Evolutionary conservation across 2,329 filamentous ascomycete species (phyloP), one percentile per base, ranked within the genome.

Genomic region (Xylariaceae sp.): DNA sequence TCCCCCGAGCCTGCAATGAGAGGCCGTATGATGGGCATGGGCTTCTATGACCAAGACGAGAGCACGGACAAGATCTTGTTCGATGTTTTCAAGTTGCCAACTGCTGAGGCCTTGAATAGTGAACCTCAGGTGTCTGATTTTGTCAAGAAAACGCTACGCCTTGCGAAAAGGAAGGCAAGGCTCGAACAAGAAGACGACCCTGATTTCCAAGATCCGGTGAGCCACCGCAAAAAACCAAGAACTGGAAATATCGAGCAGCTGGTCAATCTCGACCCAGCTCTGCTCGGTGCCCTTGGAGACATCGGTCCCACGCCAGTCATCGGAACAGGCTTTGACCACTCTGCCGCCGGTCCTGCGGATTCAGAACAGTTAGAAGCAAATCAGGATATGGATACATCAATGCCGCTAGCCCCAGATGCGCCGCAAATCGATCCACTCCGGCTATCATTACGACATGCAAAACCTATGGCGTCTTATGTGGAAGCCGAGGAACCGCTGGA

Each of bases 1-100:
- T 70, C 72, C 45, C 78, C 79, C 0, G 79, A 82, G 54, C 76
- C 77, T 5, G 71, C 75, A n/a, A 63, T 72, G 37, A 72, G 71
- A n/a, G 76, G 78, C 49, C 72, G 78, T 34, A 78, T 76, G 67
- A 71, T 83, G 59, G 81, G 81, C 12, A 78, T 81, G 73, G 80
- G 80, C 7, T 84, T 83, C 66, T 84, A 83, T 63, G 76, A 83
- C 54, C 80, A 81, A 61, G 79, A 81, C 56, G 78, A 81, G 60
- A 75, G 74, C 27, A 74, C 77, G 1, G 79, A 83, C 65, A 80
- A 73, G 62, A 84, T 84, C 65, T 66, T 84, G 2, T 84, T 84
- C 55, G 79, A 84, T 58, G 76, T 77, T 6, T 84, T 82, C 62
- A 76, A 83, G 60, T 73, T 73, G 31, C 80, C 80, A 4, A 70